Percentiles rank a stretch among this genome's conserved stretches.
These are phyloP conservation scores for Arthroderma sp. DNA, from an alignment of 2,329 filamentous ascomycete species.

Conservation along the genomic window DNA sequence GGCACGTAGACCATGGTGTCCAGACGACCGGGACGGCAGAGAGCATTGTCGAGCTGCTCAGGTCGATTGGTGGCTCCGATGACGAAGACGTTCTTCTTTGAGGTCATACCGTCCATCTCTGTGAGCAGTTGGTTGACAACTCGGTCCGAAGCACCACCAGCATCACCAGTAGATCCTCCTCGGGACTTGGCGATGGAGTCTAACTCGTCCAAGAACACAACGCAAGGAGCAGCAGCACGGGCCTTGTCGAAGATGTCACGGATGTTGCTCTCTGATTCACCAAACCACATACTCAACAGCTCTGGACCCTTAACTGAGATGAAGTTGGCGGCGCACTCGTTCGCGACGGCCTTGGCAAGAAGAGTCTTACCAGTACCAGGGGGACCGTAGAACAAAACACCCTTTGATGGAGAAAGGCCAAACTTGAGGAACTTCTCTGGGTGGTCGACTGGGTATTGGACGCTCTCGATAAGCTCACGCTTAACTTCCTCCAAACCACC, in stretches of 20 bases:
- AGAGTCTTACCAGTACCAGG: slow-evolving; percentile 99
- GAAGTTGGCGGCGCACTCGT: slow-evolving; percentile 98
- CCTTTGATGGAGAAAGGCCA: slow-evolving; percentile 89
- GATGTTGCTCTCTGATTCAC: slow-evolving; percentile 99
- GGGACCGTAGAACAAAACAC: slow-evolving; percentile 97
- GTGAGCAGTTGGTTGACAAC: slow-evolving; percentile 99
- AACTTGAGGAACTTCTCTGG: slow-evolving; percentile 99
- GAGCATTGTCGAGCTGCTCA: slow-evolving; percentile 93
- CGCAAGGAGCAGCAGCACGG: slow-evolving; percentile 89
- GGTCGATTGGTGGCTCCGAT: slow-evolving; percentile 98
- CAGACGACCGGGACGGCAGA: slow-evolving; percentile 96
- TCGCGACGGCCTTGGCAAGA: slow-evolving; percentile 97
- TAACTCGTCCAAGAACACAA: slow-evolving; percentile 96
- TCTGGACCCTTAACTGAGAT: slow-evolving; percentile 99
- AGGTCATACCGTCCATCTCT: slow-evolving; percentile 99
- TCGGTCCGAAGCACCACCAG: slow-evolving; percentile 95
- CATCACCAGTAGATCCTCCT: slow-evolving; percentile 91
- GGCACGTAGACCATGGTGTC: slow-evolving; percentile 98
- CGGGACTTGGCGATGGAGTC: slow-evolving; percentile 99
- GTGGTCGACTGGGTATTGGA: slow-evolving; percentile 98
- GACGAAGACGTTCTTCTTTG: slow-evolving; percentile 99
- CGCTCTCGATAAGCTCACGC: slow-evolving; percentile 96
- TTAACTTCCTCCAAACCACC: slow-evolving; percentile 97
- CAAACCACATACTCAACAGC: slow-evolving; percentile 99
- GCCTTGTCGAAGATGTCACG: slow-evolving; percentile 99